Conservation (phyloP, 257 asterid species). For the Solanum acaule region DNA sequence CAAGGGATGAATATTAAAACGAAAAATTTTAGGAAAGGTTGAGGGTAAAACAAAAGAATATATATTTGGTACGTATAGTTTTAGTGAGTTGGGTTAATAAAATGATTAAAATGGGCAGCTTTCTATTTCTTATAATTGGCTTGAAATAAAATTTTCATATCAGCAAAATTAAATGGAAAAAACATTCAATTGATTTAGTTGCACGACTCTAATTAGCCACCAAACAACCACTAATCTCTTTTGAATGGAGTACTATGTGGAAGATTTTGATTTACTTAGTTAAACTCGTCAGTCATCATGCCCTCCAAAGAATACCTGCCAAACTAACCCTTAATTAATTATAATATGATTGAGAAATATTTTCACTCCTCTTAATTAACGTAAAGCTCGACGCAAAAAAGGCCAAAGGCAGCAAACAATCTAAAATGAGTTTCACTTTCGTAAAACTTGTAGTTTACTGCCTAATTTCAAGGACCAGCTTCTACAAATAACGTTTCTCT, state of each 20-base stretch:
- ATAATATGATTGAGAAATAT: no score
- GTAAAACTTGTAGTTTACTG: not conserved
- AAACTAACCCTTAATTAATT: no score
- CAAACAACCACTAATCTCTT: no score
- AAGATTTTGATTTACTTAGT: no score
- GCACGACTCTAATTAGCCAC: no score
- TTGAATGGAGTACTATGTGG: no score
- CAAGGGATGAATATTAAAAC: not conserved
- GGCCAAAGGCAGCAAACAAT: not conserved
- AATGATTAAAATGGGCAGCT: no score
- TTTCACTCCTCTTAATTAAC: not conserved
- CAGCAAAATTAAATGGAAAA: not conserved
- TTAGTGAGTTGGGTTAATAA: not conserved
- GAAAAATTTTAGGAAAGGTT: not conserved
- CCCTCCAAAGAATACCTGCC: no score
- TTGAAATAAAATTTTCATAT: not conserved
- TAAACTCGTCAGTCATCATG: no score
- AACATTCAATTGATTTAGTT: no score
- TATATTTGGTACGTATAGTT: not conserved
- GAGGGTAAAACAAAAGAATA: not conserved
- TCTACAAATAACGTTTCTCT: not conserved
- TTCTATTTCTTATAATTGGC: not conserved
- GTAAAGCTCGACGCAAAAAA: not conserved
- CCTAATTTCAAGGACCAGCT: not conserved
- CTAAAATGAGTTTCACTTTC: not conserved